Percentiles rank a stretch among this genome's conserved stretches.
These are phyloP conservation scores for Pyrenophora graminea DNA, from an alignment of 2,329 filamentous ascomycete genomes.

Conservation along the genomic window DNA sequence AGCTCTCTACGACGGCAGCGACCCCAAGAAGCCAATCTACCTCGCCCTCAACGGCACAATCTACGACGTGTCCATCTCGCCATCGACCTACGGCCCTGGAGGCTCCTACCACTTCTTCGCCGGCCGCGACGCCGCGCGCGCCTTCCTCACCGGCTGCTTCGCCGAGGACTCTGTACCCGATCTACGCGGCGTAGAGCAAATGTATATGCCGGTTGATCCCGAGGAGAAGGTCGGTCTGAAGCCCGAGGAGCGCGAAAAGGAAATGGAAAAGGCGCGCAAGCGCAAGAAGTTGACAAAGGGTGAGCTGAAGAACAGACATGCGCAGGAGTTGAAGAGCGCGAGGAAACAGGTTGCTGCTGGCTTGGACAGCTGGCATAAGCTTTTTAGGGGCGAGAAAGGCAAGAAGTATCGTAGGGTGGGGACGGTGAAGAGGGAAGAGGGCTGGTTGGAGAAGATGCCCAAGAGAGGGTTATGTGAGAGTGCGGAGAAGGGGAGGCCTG, in stretches of 20 bases:
- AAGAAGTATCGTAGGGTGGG: constrained; percentile 84
- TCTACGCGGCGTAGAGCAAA: constrained; percentile 82
- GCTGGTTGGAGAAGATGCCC: constrained; percentile 63
- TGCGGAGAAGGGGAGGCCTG: constrained; percentile 70
- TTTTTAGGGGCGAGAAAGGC: constrained; percentile 71
- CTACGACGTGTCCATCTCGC: constrained; percentile 76
- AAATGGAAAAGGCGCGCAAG: constrained; percentile 33
- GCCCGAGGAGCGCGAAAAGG: constrained; percentile 31
- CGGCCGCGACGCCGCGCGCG: constrained; percentile 82
- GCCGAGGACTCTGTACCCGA: constrained; percentile 81
- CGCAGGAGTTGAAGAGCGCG: constrained; percentile 68
- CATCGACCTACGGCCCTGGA: constrained; percentile 63
- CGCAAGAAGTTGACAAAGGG: constrained; percentile 28
- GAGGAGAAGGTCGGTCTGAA: constrained; percentile 45
- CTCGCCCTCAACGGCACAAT: constrained; percentile 86
- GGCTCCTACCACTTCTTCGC: constrained; percentile 87
- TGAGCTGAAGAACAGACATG: constrained; percentile 57
- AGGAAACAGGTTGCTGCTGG: constrained; percentile 66
- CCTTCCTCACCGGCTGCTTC: constrained; percentile 93
- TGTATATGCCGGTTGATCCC: constrained; percentile 72
- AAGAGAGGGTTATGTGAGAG: constrained; percentile 69
- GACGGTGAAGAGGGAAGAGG: constrained; percentile 65
- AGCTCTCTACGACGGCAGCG: constrained; percentile 73
- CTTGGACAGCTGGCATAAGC: constrained; percentile 78
- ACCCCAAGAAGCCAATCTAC: constrained; percentile 78